A percentile compares a stretch with the other conserved stretches of the same genome.
Evolutionary conservation across 768 basidiomycete species (phyloP).

Genomic region (Mycena haematopus): DNA sequence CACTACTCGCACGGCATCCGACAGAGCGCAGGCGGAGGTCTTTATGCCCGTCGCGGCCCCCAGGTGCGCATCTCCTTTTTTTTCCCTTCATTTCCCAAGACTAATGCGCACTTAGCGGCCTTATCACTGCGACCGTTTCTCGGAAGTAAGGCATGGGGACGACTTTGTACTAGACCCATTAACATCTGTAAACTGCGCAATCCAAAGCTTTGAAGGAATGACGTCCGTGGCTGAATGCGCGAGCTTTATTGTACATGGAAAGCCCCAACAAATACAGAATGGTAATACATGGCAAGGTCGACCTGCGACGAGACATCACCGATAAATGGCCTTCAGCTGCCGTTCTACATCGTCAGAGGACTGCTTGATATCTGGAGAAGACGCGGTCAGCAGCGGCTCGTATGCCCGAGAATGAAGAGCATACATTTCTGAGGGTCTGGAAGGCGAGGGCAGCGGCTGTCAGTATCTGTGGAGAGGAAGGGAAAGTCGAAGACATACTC

Average conservation of each 20-base stretch:
- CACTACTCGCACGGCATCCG: too few relatives aligned
- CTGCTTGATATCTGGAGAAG: conserved; percentile 75
- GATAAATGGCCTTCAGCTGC: conserved; percentile 70
- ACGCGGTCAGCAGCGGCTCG: conserved; percentile 23
- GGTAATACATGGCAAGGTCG: conserved; percentile 7
- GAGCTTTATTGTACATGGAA: neutral
- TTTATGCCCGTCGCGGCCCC: conserved; percentile 88
- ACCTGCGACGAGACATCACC: conserved; percentile 29
- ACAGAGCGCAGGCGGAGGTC: conserved; percentile 80
- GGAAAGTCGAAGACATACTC: conserved; percentile 53
- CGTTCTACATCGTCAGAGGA: conserved; percentile 76
- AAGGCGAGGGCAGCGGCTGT: neutral
- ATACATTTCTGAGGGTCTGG: conserved; percentile 76
- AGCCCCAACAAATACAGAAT: conserved; percentile 8
- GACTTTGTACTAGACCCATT: neutral
- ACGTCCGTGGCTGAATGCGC: neutral
- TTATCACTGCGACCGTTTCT: conserved; percentile 26
- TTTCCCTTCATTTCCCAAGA: neutral
- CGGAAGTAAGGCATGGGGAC: conserved; percentile 12
- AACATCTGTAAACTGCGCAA: neutral
- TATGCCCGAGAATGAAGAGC: conserved; percentile 32
- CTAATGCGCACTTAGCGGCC: conserved; percentile 13
- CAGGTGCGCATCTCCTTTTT: conserved; percentile 50
- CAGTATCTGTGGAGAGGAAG: neutral
- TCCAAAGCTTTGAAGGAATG: neutral